These are phyloP conservation scores for Gypsophila paniculata DNA, from an alignment of 179 eudicot species.

Conservation along the genomic window DNA sequence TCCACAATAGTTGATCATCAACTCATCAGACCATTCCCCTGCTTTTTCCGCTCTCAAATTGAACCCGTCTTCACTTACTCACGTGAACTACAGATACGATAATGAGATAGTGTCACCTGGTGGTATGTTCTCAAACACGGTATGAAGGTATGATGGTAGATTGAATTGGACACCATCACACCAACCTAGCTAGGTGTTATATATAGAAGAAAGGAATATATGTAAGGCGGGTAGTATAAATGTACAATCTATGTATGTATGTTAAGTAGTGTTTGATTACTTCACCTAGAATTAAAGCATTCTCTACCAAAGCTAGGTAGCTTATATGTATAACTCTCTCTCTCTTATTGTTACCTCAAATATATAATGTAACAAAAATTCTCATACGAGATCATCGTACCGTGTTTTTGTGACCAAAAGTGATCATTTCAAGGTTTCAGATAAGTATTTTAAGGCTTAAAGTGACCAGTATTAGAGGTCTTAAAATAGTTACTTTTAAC, in stretches of 20 bases:
- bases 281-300: slow-evolving; percentile 38
- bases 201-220: background rate
- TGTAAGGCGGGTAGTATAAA: background rate
- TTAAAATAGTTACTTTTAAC: no score
- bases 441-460: no score
- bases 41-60: background rate
- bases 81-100: background rate
- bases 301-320: slow-evolving; percentile 3
- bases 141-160: no score
- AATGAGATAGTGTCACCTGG: background rate
- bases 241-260: background rate
- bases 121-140: background rate
- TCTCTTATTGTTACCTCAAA: background rate
- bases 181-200: background rate
- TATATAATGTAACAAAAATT: no score
- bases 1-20: background rate
- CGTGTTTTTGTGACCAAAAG: no score
- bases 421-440: no score
- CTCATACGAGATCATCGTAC: no score
- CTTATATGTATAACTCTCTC: background rate
- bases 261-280: slow-evolving; percentile 13
- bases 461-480: no score
- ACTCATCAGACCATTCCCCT: background rate
- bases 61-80: background rate
- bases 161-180: background rate